Evolutionary conservation across 2,329 filamentous ascomycete species (phyloP).

Genomic region (Sordariomycetes sp.): DNA sequence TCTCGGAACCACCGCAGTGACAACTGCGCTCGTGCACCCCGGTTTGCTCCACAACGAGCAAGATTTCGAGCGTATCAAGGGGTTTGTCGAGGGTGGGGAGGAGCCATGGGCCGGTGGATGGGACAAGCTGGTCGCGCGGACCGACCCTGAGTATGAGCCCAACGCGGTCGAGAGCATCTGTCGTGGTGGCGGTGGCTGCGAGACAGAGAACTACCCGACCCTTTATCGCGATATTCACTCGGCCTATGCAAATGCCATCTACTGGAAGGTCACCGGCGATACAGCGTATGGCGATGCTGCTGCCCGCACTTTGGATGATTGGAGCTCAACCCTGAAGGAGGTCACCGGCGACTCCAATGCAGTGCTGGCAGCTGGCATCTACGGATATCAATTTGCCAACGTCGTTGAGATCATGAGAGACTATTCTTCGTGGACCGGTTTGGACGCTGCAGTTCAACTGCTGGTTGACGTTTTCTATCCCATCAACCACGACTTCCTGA

Average conservation of each 20-base stretch:
- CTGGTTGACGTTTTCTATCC: constrained; percentile 25
- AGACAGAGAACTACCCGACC: background rate
- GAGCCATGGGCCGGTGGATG: constrained; percentile 24
- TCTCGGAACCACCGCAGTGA: no score
- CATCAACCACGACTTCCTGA: constrained; percentile 26
- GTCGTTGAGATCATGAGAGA: constrained; percentile 30
- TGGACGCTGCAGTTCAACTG: constrained; percentile 17
- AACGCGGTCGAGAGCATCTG: constrained; percentile 19
- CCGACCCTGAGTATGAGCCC: constrained; percentile 18
- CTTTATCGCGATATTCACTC: constrained; percentile 9
- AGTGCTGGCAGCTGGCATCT: constrained; percentile 21
- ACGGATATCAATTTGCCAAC: constrained; percentile 37
- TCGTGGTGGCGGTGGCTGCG: constrained; percentile 13
- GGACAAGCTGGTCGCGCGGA: constrained; percentile 19
- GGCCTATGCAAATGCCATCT: constrained; percentile 27
- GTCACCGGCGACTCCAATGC: constrained; percentile 24
- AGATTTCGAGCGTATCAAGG: constrained; percentile 29
- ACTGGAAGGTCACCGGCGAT: constrained; percentile 28
- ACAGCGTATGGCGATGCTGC: constrained; percentile 25
- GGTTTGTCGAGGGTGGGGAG: constrained; percentile 19
- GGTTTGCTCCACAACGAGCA: constrained; percentile 20
- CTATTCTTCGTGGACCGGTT: constrained; percentile 19
- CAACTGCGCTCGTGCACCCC: constrained; percentile 1
- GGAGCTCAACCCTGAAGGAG: constrained; percentile 20
- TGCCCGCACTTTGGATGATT: constrained; percentile 24